A percentile compares a stretch with the other conserved stretches of the same genome.
Conservation (phyloP, 345 rosid species). For the Salix suchowensis region DNA sequence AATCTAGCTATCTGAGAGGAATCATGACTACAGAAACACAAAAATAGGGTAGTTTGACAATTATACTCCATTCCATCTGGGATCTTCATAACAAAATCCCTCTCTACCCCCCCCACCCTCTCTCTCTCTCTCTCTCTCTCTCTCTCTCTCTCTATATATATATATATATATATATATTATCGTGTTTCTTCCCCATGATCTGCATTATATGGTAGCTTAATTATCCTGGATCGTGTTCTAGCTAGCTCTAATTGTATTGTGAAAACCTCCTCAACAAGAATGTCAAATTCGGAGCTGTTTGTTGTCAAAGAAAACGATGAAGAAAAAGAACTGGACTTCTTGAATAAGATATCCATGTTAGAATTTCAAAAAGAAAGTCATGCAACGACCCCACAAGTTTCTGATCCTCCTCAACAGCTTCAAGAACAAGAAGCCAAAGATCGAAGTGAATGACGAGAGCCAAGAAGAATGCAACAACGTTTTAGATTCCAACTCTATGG, state of each 20-base stretch:
- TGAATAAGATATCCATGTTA: not conserved
- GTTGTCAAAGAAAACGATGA: slow-evolving; percentile 25
- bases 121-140: not conserved
- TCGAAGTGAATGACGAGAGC: not conserved
- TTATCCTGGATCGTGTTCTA: not conserved
- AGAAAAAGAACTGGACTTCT: slow-evolving; percentile 14
- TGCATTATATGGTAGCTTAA: not conserved
- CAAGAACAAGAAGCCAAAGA: not conserved
- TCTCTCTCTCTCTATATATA: too few relatives aligned
- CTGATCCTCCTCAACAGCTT: not conserved
- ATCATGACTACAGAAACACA: not conserved
- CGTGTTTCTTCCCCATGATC: not conserved
- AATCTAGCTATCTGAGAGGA: not conserved
- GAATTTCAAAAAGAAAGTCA: not conserved
- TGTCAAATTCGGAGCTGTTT: slow-evolving; percentile 31
- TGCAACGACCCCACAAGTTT: not conserved
- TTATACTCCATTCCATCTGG: not conserved
- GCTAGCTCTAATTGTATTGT: not conserved
- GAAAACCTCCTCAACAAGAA: not conserved
- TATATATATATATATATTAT: too few relatives aligned
- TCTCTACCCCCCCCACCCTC: not conserved
- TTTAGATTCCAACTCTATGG: not conserved
- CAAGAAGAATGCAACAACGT: not conserved
- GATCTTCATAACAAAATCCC: not conserved
- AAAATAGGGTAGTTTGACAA: not conserved